Percentiles rank a stretch among this genome's conserved stretches.
These are phyloP conservation scores for Kalaharituber pfeilii DNA, from an alignment of 2,329 filamentous ascomycete species.

Conservation along the genomic window DNA sequence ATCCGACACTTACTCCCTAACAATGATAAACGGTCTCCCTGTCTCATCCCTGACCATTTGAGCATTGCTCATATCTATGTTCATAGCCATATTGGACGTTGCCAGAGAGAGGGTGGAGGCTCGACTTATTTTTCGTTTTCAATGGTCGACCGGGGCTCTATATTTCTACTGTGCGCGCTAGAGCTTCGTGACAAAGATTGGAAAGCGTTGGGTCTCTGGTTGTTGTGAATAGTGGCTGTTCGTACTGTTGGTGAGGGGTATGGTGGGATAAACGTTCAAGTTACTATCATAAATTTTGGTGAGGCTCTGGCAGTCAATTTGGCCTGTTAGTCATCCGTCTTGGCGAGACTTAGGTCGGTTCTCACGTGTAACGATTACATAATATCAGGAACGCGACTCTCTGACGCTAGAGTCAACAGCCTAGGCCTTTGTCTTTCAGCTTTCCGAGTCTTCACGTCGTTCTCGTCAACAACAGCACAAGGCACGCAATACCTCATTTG, in stretches of 20 bases:
- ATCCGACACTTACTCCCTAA: constrained; percentile 64
- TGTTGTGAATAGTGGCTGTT: too few relatives aligned
- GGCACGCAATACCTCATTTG: too few relatives aligned
- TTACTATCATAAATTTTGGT: neutral
- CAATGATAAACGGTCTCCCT: constrained; percentile 91
- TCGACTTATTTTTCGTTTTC: too few relatives aligned
- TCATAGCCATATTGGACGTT: constrained; percentile 10
- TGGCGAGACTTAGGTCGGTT: neutral
- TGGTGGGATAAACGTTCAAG: neutral
- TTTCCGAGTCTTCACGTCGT: too few relatives aligned
- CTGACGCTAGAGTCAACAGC: too few relatives aligned
- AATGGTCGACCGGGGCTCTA: too few relatives aligned
- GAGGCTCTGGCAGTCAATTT: neutral
- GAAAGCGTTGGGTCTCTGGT: too few relatives aligned
- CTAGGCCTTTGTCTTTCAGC: too few relatives aligned
- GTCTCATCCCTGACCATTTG: constrained; percentile 91
- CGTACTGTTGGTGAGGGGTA: constrained; percentile 1
- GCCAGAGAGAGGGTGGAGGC: too few relatives aligned
- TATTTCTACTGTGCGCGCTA: too few relatives aligned
- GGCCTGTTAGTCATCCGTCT: neutral
- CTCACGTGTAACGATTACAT: neutral
- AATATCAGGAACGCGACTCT: neutral
- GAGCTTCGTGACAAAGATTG: too few relatives aligned
- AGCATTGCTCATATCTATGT: constrained; percentile 28
- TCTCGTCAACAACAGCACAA: too few relatives aligned